phyloP scores from a whole-genome alignment of 768 basidiomycete genomes.

The Piloderma croceum region DNA sequence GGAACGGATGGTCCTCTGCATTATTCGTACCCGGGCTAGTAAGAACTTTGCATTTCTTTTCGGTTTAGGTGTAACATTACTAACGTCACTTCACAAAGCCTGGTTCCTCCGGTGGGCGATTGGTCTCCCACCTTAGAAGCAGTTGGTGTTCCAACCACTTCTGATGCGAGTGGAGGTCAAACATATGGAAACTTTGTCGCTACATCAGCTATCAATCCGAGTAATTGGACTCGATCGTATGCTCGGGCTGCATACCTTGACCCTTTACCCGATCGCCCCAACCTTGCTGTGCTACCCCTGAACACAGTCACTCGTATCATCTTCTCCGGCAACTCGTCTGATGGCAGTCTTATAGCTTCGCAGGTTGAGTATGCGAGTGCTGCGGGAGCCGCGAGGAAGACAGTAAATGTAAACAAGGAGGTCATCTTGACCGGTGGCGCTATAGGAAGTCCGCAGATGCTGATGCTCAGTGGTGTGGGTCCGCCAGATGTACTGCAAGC shows the following conservation, averaged over 20 bases:
- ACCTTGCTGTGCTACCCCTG: conserved; percentile 58
- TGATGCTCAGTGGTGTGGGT: conserved; percentile 56
- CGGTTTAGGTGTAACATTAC: conserved; percentile 11
- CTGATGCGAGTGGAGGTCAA: conserved; percentile 42
- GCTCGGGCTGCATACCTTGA: conserved; percentile 64
- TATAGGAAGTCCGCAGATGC: conserved; percentile 48
- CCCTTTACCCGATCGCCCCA: conserved; percentile 52
- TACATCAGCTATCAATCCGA: conserved; percentile 54
- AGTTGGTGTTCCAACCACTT: conserved; percentile 35
- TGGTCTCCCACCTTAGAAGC: conserved; percentile 50
- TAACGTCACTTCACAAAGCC: conserved; percentile 27
- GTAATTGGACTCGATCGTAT: conserved; percentile 61
- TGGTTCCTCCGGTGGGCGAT: conserved; percentile 44
- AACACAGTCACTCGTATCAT: conserved; percentile 53
- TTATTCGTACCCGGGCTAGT: conserved; percentile 48
- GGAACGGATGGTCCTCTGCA: conserved; percentile 50
- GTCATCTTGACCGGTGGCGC: conserved; percentile 49
- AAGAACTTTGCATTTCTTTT: conserved; percentile 18
- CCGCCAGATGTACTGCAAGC: conserved; percentile 44
- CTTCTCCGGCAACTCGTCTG: conserved; percentile 28
- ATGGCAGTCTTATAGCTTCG: conserved; percentile 34
- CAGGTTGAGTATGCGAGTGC: conserved; percentile 45
- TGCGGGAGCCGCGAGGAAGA: conserved; percentile 26
- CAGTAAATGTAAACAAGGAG: conserved; percentile 55
- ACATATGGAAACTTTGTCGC: conserved; percentile 50